Evolutionary conservation across 352 stramenopile species (phyloP).

Genomic region (Albugo laibachii): DNA sequence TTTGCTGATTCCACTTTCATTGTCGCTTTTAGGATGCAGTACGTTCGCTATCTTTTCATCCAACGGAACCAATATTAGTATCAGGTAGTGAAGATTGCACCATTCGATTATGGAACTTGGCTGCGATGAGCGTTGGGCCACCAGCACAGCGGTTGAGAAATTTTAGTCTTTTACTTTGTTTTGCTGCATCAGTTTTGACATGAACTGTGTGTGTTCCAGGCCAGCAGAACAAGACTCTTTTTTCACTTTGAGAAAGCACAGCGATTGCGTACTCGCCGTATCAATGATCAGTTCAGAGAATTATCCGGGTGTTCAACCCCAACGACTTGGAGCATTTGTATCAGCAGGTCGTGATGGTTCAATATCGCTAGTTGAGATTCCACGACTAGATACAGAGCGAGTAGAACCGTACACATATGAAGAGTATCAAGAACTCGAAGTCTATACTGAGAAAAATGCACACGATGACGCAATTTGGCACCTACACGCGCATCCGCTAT

Average conservation of each 20-base stretch:
- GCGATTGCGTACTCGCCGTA: conserved; percentile 49
- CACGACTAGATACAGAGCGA: conserved; percentile 31
- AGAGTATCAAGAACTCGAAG: conserved; percentile 52
- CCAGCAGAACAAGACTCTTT: conserved; percentile 59
- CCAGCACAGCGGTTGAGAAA: conserved; percentile 24
- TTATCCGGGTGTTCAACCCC: conserved; percentile 26
- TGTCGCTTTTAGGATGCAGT: conserved; percentile 37
- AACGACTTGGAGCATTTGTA: conserved; percentile 36
- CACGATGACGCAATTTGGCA: conserved; percentile 73
- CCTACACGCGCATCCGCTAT: conserved; percentile 59
- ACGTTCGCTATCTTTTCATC: conserved; percentile 52
- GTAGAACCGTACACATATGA: conserved; percentile 41
- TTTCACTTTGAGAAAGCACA: conserved; percentile 50
- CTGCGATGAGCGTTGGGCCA: conserved; percentile 29
- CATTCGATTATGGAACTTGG: conserved; percentile 68
- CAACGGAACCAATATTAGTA: conserved; percentile 60
- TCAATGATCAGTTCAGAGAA: conserved; percentile 58
- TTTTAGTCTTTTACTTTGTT: background rate
- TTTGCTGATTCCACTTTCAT: background rate
- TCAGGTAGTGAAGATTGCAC: conserved; percentile 74
- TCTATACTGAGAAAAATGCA: conserved; percentile 42
- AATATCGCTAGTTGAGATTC: conserved; percentile 45
- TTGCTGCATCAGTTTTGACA: background rate
- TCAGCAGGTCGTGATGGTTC: conserved; percentile 56
- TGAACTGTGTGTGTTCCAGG: conserved; percentile 8